Evolutionary conservation across 2,329 filamentous ascomycete species (phyloP).

Genomic region (Aplosporella prunicola): DNA sequence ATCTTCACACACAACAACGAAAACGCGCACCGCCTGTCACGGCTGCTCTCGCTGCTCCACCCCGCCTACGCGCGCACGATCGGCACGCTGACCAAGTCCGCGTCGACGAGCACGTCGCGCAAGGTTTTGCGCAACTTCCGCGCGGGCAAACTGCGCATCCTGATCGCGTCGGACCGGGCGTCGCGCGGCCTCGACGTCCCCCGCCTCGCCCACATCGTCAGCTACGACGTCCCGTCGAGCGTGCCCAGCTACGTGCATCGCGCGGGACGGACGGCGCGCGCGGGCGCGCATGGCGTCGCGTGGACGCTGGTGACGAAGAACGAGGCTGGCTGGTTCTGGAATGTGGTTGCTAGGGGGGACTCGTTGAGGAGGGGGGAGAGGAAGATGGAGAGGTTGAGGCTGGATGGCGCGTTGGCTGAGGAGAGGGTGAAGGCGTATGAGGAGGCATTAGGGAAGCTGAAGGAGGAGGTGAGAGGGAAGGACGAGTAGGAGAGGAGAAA

Average conservation of each 20-base stretch:
- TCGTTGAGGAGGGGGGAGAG: conserved; percentile 39
- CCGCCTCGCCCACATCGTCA: conserved; percentile 73
- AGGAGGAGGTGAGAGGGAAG: conserved; percentile 50
- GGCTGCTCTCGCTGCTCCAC: conserved; percentile 61
- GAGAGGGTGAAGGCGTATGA: conserved; percentile 36
- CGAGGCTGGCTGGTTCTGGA: conserved; percentile 89
- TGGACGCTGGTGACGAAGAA: conserved; percentile 79
- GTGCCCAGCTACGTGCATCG: conserved; percentile 81
- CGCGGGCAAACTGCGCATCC: conserved; percentile 54
- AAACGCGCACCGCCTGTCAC: conserved; percentile 73
- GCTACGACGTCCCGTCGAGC: conserved; percentile 83
- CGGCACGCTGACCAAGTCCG: conserved; percentile 67
- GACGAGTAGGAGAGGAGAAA: conserved; percentile 15
- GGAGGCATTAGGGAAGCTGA: conserved; percentile 51
- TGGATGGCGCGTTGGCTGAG: conserved; percentile 32
- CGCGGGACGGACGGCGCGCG: conserved; percentile 81
- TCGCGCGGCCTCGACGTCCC: conserved; percentile 81
- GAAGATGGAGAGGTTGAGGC: conserved; percentile 38
- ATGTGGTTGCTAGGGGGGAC: conserved; percentile 57
- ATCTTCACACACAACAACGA: conserved; percentile 92
- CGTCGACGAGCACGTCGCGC: conserved; percentile 59
- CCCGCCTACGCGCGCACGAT: conserved; percentile 49
- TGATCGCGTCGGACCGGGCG: conserved; percentile 89
- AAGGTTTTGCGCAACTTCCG: conserved; percentile 60
- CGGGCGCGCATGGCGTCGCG: conserved; percentile 63